Base-by-base conservation (phyloP, 331 rosid genomes). In the Quercus phellos region DNA sequence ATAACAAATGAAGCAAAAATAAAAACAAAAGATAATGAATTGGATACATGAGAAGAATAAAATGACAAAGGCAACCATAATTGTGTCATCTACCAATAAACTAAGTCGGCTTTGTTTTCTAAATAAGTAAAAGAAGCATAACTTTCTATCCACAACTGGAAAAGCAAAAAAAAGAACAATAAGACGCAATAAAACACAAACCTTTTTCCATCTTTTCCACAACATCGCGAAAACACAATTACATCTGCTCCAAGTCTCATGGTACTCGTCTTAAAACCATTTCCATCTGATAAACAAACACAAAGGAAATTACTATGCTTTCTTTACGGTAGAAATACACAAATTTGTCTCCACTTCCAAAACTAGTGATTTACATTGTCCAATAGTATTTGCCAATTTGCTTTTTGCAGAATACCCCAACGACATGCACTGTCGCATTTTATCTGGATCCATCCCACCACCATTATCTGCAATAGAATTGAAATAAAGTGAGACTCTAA, bases 201-300 rank as follows among this genome's bases (percentile, higher is more conserved):
- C 99, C 98, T 89, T 79, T 84, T 86, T 53, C 91, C 92, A 59
- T 86, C 83, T 72, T 80, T 86, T 77, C 97, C 94, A 43, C 50
- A 29, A 74, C 84, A 89, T 27, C 98, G 93, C 54, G 99, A 91
- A 88, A 92, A 95, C 73, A 95, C 97, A 55, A 95, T 91, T 26
- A 91, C 99, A 76, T 95, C 99, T 76, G 98, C 99, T 75, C 99
- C 99, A 55, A 95, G 98, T 77, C 99, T 87, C 99, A 95, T 93
- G 55, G 97, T 95, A 85, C 99, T 93, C 22, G 98, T 95, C 82
- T 95, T 95, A 79, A 95, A 95, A 24, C 99, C 99, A 91, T 95
- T 95, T 85, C 99, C 99, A 85, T 95, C 99, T 95, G 86, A 54
- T 74, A 75, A 74, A 61, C 26, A 53, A 73, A 80, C 77, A 13